These are phyloP conservation scores for Debaryomyces subglobosus DNA, from an alignment of 1,139 yeast genomes.

Conservation along the genomic window DNA sequence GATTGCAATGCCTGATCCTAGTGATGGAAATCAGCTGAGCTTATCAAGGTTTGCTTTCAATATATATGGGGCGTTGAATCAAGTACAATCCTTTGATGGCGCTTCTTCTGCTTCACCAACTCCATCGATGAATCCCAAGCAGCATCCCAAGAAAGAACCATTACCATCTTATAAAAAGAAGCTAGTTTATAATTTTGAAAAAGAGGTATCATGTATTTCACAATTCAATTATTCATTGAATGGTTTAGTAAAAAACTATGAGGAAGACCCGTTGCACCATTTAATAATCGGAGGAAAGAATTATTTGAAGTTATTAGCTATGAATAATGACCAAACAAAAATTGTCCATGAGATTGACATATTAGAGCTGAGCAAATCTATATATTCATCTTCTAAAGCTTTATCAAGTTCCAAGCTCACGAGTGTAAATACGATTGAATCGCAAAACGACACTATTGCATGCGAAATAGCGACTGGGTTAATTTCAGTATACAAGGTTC, in stretches of 20 bases:
- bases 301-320: constrained; percentile 50
- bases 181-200: constrained; percentile 29
- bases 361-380: constrained; percentile 50
- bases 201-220: constrained; percentile 32
- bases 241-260: constrained; percentile 9
- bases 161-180: constrained; percentile 14
- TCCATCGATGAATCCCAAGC: constrained; percentile 17
- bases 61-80: constrained; percentile 33
- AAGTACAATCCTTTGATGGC: constrained; percentile 18
- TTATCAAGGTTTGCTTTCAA: constrained; percentile 40
- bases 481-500: constrained; percentile 36
- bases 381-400: constrained; percentile 42
- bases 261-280: constrained; percentile 31
- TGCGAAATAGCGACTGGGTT: constrained; percentile 48
- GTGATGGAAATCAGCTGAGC: constrained; percentile 22
- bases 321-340: constrained; percentile 42
- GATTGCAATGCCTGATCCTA: constrained; percentile 10
- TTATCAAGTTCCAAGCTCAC: constrained; percentile 39
- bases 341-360: constrained; percentile 45
- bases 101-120: constrained; percentile 22
- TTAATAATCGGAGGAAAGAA: constrained; percentile 65
- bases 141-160: constrained; percentile 12
- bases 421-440: constrained; percentile 46
- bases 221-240: constrained; percentile 24
- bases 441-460: constrained; percentile 39